A percentile compares a stretch with the other conserved stretches of the same genome.
These are phyloP conservation scores for Colletotrichum sp. DNA, from an alignment of 2,329 filamentous ascomycete species.

Conservation along the genomic window DNA sequence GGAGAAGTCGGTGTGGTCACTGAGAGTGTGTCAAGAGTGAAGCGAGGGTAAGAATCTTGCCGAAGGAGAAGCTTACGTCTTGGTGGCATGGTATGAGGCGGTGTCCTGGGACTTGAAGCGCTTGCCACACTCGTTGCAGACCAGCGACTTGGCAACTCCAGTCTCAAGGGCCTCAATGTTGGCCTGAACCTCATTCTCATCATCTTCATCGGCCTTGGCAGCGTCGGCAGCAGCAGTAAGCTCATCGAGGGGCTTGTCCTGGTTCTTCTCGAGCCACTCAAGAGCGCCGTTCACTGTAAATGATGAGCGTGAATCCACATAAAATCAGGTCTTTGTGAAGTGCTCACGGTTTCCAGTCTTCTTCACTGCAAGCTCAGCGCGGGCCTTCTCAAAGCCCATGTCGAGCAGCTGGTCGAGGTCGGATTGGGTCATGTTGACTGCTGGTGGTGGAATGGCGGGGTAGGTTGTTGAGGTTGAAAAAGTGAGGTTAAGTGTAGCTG, in stretches of 20 bases:
- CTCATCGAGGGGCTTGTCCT: slow-evolving; percentile 86
- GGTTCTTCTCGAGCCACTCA: slow-evolving; percentile 92
- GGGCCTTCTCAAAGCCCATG: slow-evolving; percentile 84
- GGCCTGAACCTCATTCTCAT: slow-evolving; percentile 52
- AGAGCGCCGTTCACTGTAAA: slow-evolving; percentile 80
- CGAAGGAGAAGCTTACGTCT: slow-evolving; percentile 64
- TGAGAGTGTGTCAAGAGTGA: slow-evolving; percentile 34
- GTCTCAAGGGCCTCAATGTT: slow-evolving; percentile 71
- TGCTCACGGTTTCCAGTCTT: slow-evolving; percentile 80
- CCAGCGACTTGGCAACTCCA: slow-evolving; percentile 79
- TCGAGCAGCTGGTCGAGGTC: slow-evolving; percentile 68
- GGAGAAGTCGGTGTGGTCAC: slow-evolving; percentile 86
- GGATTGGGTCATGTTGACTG: slow-evolving; percentile 57
- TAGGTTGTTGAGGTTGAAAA: slow-evolving; percentile 17
- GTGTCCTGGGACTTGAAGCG: slow-evolving; percentile 82
- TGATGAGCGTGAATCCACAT: background rate
- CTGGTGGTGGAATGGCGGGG: slow-evolving; percentile 8
- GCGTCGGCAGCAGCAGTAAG: slow-evolving; percentile 59
- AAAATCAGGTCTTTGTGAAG: background rate
- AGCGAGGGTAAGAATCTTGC: background rate
- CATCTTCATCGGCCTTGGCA: slow-evolving; percentile 45
- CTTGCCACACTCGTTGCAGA: slow-evolving; percentile 96
- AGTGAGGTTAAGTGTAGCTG: slow-evolving; percentile 21
- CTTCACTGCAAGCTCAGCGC: slow-evolving; percentile 83
- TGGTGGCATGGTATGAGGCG: slow-evolving; percentile 89